Evolutionary conservation across 2,329 filamentous ascomycete genomes (phyloP), one percentile per base, ranked within the genome.

Genomic region (Fusarium chaquense): DNA sequence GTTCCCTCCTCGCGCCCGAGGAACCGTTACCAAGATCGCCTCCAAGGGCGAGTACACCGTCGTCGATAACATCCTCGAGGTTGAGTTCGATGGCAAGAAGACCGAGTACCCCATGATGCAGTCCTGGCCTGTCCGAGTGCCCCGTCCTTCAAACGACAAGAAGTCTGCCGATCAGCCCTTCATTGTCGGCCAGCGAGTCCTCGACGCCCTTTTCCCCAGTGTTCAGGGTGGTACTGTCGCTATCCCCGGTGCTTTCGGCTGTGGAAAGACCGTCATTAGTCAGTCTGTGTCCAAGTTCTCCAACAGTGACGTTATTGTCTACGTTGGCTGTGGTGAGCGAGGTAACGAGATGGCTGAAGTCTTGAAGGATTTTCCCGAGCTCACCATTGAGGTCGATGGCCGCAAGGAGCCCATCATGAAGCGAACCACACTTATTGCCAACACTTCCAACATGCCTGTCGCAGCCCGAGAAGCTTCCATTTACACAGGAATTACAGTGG

Each of bases 281-380:
- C 96, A 99, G 84, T 97, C 93, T 65, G 92, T 99, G 70, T 99
- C 96, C 82, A 99, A 99, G 84, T 99, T 99, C 86, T 99, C 96
- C 78, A 99, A 99, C 90, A 96, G 92, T 81, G 96, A 99, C 80
- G 93, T 98, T 77, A 99, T 99, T 74, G 93, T 99, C 75, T 99
- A 99, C 80, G 96, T 99, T 65, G 96, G 96, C 83, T 78, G 82
- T 28, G 93, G 94, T 75, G 96, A 99, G 84, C 92, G 96, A 76
- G 96, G 96, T 74, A 99, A 99, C 79, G 96, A 99, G 83, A 99
- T 99, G 96, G 96, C 96, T 70, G 96, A 99, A 87, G 96, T 99
- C 74, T 87, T 99, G 87, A 98, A 98, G 92, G 96, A 99, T 83
- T 99, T 99, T 87, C 96, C 96, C 63, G 94, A 98, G 87, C 92